Evolutionary conservation across 1,284 basidiomycete species (phyloP), one percentile per base, ranked within the genome.

Genomic region (Neolentinus lepideus): DNA sequence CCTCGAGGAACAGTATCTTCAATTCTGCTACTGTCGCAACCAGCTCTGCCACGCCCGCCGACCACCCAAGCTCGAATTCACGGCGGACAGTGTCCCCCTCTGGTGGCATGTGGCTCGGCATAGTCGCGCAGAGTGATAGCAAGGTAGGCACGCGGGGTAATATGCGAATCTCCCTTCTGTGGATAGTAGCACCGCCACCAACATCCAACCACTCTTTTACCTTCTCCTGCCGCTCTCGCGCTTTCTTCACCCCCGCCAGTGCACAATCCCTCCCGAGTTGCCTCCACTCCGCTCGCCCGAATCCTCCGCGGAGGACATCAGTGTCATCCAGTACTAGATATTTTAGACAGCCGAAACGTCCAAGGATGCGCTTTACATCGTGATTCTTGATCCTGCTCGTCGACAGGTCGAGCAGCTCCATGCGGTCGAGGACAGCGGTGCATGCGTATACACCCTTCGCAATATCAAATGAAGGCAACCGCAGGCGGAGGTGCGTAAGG

Each of bases 1-100:
- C 29, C 6, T 12, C 12, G 6, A 12, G 4, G 29, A 31, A 31
- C 29, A 12, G 12, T 31, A 12, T 31, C 29, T 31, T 31, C 29
- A 31, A 31, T 31, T 4, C 29, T 12, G 29, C 29, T 12, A 12
- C 12, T 4, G 12, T 31, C 29, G 29, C 29, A 12, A 31, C 29
- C 6, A 31, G 29, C 29, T 31, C 29, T 31, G 29, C 29, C 29
- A 85, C 63, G 6, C 83, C 84, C 57, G 79, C 75, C 2, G 66
- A 66, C 84, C 85, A 88, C 8, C 85, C 85, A 29, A 67, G 70
- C 63, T 74, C 73, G 61, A 87, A 89, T 59, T 79, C 75, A 2
- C 63, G 63, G 14, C 74, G 70, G 54, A 83, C 66, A 9, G 61
- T 63, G 47, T 75, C 73, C 46, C 63, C 70, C 9, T 71, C 68